Evolutionary conservation across 2,329 filamentous ascomycete species (phyloP), one percentile per base, ranked within the genome.

Genomic region (Colletotrichum lupini): DNA sequence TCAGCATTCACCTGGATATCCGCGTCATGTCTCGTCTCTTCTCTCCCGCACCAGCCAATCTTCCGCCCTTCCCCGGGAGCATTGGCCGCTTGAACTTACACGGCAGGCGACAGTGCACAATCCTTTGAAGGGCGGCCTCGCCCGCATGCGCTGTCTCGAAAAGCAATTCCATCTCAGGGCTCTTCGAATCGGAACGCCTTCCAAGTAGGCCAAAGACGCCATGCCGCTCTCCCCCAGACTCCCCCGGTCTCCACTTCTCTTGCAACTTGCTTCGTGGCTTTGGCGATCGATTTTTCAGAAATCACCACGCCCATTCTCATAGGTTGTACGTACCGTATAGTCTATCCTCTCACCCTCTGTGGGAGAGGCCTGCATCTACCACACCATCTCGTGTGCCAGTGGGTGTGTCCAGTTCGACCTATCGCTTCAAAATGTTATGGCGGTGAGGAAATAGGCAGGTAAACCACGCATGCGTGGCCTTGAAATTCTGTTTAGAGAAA

Each of bases 21-120:
- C 59, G 67, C 70, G 55, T 65, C 70, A 73, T 73, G 70, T 73
- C 67, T 73, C 67, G 55, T 73, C 70, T 73, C 55, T 67, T 70
- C 60, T 73, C 59, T 59, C 70, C 66, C 67, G 60, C 60, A 53
- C 63, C 37, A 53, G 60, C 67, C 22, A 52, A 22, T 57, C 59
- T 70, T 65, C 70, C 70, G 70, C 46, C 35, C 24, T 73, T 73
- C 70, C 70, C 67, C 70, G 67, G 67, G 37, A 22, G 70, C 70
- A 57, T 46, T 70, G 70, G 59, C 60, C 66, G 55, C 67, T 46
- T 56, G 55, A 46, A 56, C 55, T 32, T 49, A 49, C 53, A 65
- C 37, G 57, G 53, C 55, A 49, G 64, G 59, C 59, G 57, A 73
- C 59, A 70, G 64, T 59, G 67, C 42, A 26, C 67, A 61, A 60